Base-by-base conservation (phyloP, 768 basidiomycete species). In the Aureoboletus auriporus region DNA sequence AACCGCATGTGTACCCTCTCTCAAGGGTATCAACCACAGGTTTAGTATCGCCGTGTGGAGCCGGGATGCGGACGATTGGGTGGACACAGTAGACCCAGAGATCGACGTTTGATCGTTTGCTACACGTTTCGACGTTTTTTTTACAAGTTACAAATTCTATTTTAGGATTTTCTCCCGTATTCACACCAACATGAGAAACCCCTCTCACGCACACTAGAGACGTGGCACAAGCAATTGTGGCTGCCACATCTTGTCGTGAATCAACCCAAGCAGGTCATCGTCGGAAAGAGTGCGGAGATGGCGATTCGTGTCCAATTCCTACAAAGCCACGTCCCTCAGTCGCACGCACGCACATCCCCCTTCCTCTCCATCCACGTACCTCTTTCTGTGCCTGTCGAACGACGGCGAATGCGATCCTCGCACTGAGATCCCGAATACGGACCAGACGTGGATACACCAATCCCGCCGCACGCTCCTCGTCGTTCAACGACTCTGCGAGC, bases 21-120 rank as follows among this genome's bases (percentile, higher is more conserved):
- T 95, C 52, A 82, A 84, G 46, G 89, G 89, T 1, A 81, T 97
- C 28, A 99, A 99, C 56, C 95, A 99, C 63, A 76, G 91, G 28
- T 97, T 86, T 53, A 73, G 74, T 12, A 84, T 94, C 30, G 80
- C 74, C 53, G 68, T 72, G 42, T 96, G 90, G 89, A 80, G 72
- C 46, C 47, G 45, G 1, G 63, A 42, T 13, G 12, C 13, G 1
- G 14, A 27, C 1, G 50, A 35, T 14, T 47, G 55, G 49, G 51
- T 53, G 6, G 14, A 10, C 8, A 11, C 27, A n/a, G 38, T 73
- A 6, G 61, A 58, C 12, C 39, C 57, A 2, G 54, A 46, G 8
- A 58, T 58, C 23, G 71, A 73, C 26, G 63, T 61, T 17, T 73
- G 51, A 65, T 33, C 31, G 20, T 23, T 23, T 23, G 20, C 20